A percentile compares a stretch with the other conserved stretches of the same genome.
phyloP scores from a whole-genome alignment of 2,329 filamentous ascomycete species.

The Lecanicillium sp. region DNA sequence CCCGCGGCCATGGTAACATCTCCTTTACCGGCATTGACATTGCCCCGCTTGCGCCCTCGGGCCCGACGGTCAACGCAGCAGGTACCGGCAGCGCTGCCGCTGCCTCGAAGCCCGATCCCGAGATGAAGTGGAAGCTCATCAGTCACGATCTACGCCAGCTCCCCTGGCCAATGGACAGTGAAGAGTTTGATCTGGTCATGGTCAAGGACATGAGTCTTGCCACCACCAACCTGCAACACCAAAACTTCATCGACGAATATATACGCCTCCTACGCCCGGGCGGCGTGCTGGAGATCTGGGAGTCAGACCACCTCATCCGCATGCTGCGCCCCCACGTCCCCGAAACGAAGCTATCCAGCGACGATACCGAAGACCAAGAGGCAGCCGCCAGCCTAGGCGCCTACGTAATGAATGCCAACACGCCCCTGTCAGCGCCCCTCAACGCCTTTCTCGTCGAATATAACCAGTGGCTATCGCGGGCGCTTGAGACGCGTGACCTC shows the following conservation, averaged over 20 bases:
- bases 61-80: slow-evolving; percentile 24
- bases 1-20: slow-evolving; percentile 61
- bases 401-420: slow-evolving; percentile 76
- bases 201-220: slow-evolving; percentile 74
- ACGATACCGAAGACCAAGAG: slow-evolving; percentile 51
- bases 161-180: slow-evolving; percentile 72
- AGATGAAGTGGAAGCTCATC: slow-evolving; percentile 83
- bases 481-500: slow-evolving; percentile 65
- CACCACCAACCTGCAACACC: slow-evolving; percentile 53
- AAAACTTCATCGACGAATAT: slow-evolving; percentile 60
- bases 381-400: slow-evolving; percentile 66
- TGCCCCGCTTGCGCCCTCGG: slow-evolving; percentile 56
- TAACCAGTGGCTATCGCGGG: slow-evolving; percentile 74
- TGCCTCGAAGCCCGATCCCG: slow-evolving; percentile 52
- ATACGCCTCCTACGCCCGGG: slow-evolving; percentile 71
- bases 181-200: slow-evolving; percentile 83
- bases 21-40: slow-evolving; percentile 80
- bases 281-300: slow-evolving; percentile 82
- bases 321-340: slow-evolving; percentile 75
- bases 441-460: slow-evolving; percentile 80
- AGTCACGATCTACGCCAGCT: slow-evolving; percentile 74
- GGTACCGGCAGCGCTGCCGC: slow-evolving; percentile 29
- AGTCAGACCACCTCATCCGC: slow-evolving; percentile 77
- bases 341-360: slow-evolving; percentile 30
- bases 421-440: slow-evolving; percentile 71